These are phyloP conservation scores for Colletotrichum tofieldiae DNA, from an alignment of 2,329 filamentous ascomycete genomes.

Conservation along the genomic window DNA sequence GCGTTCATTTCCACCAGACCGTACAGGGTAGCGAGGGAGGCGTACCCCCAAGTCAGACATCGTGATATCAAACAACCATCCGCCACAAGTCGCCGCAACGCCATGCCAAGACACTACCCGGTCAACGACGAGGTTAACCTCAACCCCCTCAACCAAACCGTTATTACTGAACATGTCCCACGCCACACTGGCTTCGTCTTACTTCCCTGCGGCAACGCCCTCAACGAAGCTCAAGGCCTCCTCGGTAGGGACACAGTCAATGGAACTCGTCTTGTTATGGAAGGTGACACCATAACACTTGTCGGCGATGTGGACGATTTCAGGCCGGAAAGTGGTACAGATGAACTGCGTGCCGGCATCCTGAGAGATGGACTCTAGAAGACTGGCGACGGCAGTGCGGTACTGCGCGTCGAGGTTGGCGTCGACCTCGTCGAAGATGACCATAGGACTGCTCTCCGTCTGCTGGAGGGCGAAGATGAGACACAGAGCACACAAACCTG, in stretches of 20 bases:
- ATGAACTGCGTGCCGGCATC: slow-evolving; percentile 87
- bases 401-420: slow-evolving; percentile 99
- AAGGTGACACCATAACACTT: slow-evolving; percentile 98
- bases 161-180: slow-evolving; percentile 22
- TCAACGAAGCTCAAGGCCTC: slow-evolving; percentile 96
- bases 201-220: slow-evolving; percentile 69
- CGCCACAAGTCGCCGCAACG: slow-evolving; percentile 41
- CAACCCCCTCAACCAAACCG: slow-evolving; percentile 8
- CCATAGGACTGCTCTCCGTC: slow-evolving; percentile 97
- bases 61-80: slow-evolving; percentile 40
- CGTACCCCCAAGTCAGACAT: slow-evolving; percentile 19
- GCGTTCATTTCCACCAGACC: slow-evolving; percentile 25
- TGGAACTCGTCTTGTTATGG: slow-evolving; percentile 92
- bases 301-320: slow-evolving; percentile 95
- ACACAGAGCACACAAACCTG: slow-evolving; percentile 94
- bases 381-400: slow-evolving; percentile 92
- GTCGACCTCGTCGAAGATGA: slow-evolving; percentile 99
- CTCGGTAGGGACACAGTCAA: slow-evolving; percentile 90
- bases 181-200: not conserved
- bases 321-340: slow-evolving; percentile 97
- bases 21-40: slow-evolving; percentile 1
- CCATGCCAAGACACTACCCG: slow-evolving; percentile 31
- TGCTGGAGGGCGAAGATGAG: slow-evolving; percentile 99
- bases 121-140: slow-evolving; percentile 7
- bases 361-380: slow-evolving; percentile 84